phyloP scores from a whole-genome alignment of 495 filamentous ascomycete species.

The Annulohypoxylon bovei region DNA sequence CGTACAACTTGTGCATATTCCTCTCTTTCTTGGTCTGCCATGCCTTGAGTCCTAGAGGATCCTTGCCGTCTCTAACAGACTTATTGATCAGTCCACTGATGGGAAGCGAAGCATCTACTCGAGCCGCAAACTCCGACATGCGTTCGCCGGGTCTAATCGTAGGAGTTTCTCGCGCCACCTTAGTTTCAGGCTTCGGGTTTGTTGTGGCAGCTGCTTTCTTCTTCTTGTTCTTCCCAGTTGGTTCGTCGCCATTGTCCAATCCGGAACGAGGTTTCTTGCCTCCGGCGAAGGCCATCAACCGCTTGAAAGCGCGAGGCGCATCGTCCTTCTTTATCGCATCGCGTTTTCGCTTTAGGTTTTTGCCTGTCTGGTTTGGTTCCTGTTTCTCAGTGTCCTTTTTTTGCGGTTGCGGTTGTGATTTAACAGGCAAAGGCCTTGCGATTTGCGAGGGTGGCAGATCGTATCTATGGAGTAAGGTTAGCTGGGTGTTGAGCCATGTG shows the following conservation, averaged over 20 bases:
- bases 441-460: slow-evolving; percentile 78
- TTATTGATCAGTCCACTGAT: slow-evolving; percentile 70
- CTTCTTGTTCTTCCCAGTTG: slow-evolving; percentile 61
- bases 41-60: slow-evolving; percentile 65
- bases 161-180: slow-evolving; percentile 52
- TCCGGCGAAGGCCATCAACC: slow-evolving; percentile 75
- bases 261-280: slow-evolving; percentile 68
- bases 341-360: slow-evolving; percentile 61
- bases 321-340: slow-evolving; percentile 69
- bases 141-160: slow-evolving; percentile 85
- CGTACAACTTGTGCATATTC: slow-evolving; percentile 81
- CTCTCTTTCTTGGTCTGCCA: slow-evolving; percentile 80
- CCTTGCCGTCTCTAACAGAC: slow-evolving; percentile 57
- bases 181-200: slow-evolving; percentile 19
- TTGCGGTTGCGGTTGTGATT: slow-evolving; percentile 32
- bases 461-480: slow-evolving; percentile 59
- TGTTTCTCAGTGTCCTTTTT: slow-evolving; percentile 47
- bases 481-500: slow-evolving; percentile 34
- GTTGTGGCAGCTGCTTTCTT: slow-evolving; percentile 37
- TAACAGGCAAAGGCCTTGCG: slow-evolving; percentile 75
- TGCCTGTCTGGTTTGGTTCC: slow-evolving; percentile 38
- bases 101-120: slow-evolving; percentile 88
- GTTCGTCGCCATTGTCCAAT: slow-evolving; percentile 71
- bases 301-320: slow-evolving; percentile 84
- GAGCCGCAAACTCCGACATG: slow-evolving; percentile 81